Conservation (phyloP, 495 filamentous ascomycete species). For the Rusavskia elegans region DNA sequence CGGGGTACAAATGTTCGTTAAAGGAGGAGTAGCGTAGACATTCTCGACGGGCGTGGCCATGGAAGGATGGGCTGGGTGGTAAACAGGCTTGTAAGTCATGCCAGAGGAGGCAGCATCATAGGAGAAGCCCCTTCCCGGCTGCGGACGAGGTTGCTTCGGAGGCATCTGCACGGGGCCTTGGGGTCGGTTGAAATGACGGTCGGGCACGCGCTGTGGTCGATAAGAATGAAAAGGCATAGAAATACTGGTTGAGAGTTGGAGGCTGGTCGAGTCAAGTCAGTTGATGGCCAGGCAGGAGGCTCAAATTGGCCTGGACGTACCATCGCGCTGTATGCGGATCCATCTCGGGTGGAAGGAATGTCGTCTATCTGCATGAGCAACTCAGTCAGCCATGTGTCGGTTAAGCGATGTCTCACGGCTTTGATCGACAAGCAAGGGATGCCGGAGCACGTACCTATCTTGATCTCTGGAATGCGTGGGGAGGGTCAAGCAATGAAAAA, state of each 20-base stretch:
- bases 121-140: not conserved
- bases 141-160: not conserved
- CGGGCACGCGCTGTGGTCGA: not conserved
- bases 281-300: not conserved
- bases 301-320: not conserved
- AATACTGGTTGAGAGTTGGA: slow-evolving; percentile 4
- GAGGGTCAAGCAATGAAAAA: not conserved
- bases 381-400: slow-evolving; percentile 6
- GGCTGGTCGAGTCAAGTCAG: not conserved
- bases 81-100: not conserved
- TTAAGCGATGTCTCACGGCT: not conserved
- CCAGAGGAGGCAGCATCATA: not conserved
- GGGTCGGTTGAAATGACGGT: not conserved
- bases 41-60: not conserved
- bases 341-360: slow-evolving; percentile 1
- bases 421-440: not conserved
- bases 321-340: slow-evolving; percentile 5
- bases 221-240: slow-evolving; percentile 2
- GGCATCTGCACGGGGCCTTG: not conserved
- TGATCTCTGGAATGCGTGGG: not conserved
- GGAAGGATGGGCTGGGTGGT: not conserved
- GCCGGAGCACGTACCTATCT: not conserved
- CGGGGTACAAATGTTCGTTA: not conserved
- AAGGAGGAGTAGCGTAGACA: not conserved
- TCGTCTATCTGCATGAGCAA: slow-evolving; percentile 1